Percentiles rank a stretch among this genome's conserved stretches.
Conservation (phyloP, 805 yeast species). For the Pichia cephalocereana region DNA sequence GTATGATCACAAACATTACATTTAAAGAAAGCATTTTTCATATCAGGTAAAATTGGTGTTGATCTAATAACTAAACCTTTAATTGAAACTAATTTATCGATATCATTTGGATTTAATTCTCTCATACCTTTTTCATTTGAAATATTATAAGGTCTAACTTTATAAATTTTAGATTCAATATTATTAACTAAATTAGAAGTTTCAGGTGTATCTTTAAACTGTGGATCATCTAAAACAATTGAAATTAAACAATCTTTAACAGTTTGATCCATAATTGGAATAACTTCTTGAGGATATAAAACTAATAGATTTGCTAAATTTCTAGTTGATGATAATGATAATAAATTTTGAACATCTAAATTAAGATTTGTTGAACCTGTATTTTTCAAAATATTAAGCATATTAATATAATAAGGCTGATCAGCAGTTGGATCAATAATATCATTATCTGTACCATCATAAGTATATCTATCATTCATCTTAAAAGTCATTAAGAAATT, state of each 20-base stretch:
- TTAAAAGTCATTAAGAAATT: conserved; percentile 80
- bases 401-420: conserved; percentile 61
- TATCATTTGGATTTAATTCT: conserved; percentile 87
- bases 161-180: conserved; percentile 73
- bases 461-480: conserved; percentile 54
- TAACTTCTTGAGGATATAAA: conserved; percentile 92
- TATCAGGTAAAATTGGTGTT: conserved; percentile 90
- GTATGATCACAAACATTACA: conserved; percentile 95
- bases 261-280: conserved; percentile 97
- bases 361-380: conserved; percentile 77
- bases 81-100: conserved; percentile 83
- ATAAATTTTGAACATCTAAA: conserved; percentile 71
- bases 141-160: conserved; percentile 83
- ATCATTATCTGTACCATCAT: conserved; percentile 30
- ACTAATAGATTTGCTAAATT: conserved; percentile 78
- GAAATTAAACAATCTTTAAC: conserved; percentile 83
- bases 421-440: conserved; percentile 49
- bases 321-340: conserved; percentile 65
- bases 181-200: conserved; percentile 36
- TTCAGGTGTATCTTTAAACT: conserved; percentile 5
- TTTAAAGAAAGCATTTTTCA: conserved; percentile 94
- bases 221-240: conserved; percentile 43
- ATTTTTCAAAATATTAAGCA: conserved; percentile 64
- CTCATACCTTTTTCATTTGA: conserved; percentile 74
- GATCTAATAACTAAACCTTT: conserved; percentile 87